phyloP scores from a whole-genome alignment of 2,329 filamentous ascomycete species.

The Pseudogymnoascus pannorum region DNA sequence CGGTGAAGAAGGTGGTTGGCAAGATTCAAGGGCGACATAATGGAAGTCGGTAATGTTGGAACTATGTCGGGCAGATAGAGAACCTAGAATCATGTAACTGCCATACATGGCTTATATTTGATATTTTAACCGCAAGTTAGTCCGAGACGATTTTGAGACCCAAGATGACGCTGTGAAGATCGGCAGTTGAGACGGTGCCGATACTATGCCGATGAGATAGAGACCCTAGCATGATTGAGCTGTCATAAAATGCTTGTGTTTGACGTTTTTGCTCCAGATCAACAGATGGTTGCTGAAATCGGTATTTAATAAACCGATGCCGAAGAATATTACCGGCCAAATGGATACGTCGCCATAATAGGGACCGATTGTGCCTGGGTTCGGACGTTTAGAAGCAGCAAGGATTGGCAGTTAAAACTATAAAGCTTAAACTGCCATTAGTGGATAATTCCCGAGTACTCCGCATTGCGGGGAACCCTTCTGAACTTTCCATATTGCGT shows the following conservation, averaged over 20 bases:
- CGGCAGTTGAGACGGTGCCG: neutral
- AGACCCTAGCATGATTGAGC: neutral
- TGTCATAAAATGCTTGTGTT: neutral
- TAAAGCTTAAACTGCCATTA: conserved; percentile 9
- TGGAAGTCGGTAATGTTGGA: neutral
- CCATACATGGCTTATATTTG: conserved; percentile 5
- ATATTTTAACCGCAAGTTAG: neutral
- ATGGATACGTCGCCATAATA: neutral
- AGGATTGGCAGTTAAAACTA: conserved; percentile 4
- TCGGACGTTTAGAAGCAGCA: neutral
- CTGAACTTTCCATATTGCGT: neutral
- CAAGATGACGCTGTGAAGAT: neutral
- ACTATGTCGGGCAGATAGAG: conserved; percentile 3
- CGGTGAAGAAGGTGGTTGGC: conserved; percentile 59
- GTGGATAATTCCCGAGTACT: neutral
- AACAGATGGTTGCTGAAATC: neutral
- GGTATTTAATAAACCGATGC: neutral
- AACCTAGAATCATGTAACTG: conserved; percentile 7
- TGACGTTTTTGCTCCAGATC: neutral
- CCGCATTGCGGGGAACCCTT: conserved; percentile 5
- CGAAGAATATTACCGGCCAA: neutral
- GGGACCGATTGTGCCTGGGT: neutral
- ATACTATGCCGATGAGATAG: neutral
- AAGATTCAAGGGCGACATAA: conserved; percentile 38
- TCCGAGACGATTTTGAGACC: neutral